Conservation (phyloP, 2,329 filamentous ascomycete species). For the Capronia americana region DNA sequence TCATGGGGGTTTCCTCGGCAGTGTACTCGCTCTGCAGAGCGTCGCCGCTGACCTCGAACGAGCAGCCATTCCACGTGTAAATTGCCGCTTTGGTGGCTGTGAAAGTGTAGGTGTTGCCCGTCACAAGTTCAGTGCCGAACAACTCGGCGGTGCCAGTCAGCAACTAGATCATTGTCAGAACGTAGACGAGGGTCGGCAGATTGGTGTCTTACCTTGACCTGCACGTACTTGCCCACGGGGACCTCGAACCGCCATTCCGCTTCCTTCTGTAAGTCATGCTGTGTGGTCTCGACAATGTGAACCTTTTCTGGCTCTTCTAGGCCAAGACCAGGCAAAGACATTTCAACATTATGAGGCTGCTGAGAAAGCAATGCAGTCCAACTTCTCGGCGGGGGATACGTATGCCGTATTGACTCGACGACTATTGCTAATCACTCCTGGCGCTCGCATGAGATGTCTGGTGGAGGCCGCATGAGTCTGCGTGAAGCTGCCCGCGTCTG, state of each 20-base stretch:
- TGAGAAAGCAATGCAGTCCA: neutral
- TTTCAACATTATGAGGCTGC: conserved; percentile 45
- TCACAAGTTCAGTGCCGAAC: conserved; percentile 91
- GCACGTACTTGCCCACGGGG: conserved; percentile 59
- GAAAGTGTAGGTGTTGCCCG: conserved; percentile 80
- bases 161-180: conserved; percentile 56
- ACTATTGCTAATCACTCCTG: neutral
- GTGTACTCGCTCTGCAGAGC: conserved; percentile 69
- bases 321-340: conserved; percentile 78
- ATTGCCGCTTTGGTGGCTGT: conserved; percentile 83
- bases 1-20: conserved; percentile 81
- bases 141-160: conserved; percentile 85
- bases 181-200: neutral
- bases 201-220: conserved; percentile 56
- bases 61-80: conserved; percentile 90
- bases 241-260: conserved; percentile 84
- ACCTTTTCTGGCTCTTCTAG: conserved; percentile 66
- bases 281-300: conserved; percentile 48
- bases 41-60: conserved; percentile 74
- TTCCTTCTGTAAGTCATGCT: conserved; percentile 65
- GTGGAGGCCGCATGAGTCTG: neutral
- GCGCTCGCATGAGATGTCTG: neutral
- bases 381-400: neutral
- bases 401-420: neutral
- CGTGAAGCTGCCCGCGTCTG: neutral